These are phyloP conservation scores for Austropuccinia psidii DNA, from an alignment of 1,284 basidiomycete genomes.

Conservation along the genomic window DNA sequence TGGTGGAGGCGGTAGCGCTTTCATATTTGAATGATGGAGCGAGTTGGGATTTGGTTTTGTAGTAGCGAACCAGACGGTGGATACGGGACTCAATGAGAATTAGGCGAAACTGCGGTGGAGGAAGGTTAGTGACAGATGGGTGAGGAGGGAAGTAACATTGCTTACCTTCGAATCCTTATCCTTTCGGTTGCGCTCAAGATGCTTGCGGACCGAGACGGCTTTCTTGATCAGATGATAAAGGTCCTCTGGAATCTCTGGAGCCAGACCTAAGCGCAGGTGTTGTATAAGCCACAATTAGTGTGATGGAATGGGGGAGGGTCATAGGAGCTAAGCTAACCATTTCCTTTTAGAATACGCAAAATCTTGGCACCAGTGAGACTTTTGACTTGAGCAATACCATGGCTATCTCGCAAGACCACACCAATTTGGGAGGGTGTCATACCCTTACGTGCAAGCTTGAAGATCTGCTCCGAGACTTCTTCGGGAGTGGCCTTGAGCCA, in stretches of 20 bases:
- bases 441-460: constrained; percentile 96
- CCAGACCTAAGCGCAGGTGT: constrained; percentile 62
- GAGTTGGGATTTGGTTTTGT: constrained; percentile 97
- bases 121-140: neutral
- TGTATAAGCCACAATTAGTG: neutral
- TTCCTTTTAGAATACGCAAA: constrained; percentile 91
- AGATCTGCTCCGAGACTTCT: constrained; percentile 91
- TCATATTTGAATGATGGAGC: constrained; percentile 77
- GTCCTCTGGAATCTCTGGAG: constrained; percentile 96
- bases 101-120: constrained; percentile 56
- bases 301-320: neutral
- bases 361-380: constrained; percentile 99
- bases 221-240: constrained; percentile 99
- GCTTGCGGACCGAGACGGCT: constrained; percentile 97
- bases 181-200: constrained; percentile 95
- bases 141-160: neutral
- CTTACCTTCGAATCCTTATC: constrained; percentile 59
- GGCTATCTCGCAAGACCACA: constrained; percentile 94
- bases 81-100: constrained; percentile 98
- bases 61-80: constrained; percentile 89
- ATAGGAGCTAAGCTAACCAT: constrained; percentile 57
- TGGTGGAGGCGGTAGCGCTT: constrained; percentile 48
- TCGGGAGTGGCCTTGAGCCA: constrained; percentile 97
- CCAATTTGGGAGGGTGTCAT: constrained; percentile 96
- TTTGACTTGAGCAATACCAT: constrained; percentile 91